These are phyloP conservation scores for Tulasnella sp. DNA, from an alignment of 768 basidiomycete genomes.

Conservation along the genomic window DNA sequence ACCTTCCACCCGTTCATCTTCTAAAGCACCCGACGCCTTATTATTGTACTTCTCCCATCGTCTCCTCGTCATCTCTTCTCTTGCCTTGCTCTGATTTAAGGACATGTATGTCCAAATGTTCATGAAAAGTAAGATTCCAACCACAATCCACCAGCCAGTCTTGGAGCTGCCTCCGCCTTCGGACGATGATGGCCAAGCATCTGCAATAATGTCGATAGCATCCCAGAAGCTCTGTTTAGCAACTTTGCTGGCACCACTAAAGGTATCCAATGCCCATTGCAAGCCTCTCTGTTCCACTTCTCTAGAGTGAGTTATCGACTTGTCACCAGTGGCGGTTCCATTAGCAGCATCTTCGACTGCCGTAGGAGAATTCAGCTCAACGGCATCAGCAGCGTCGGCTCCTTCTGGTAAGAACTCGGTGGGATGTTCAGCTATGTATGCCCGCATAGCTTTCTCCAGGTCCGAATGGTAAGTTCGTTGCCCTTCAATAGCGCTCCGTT, in stretches of 20 bases:
- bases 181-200: constrained; percentile 24
- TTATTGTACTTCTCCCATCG: constrained; percentile 4
- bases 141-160: constrained; percentile 38
- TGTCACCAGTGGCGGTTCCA: constrained; percentile 1
- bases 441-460: constrained; percentile 71
- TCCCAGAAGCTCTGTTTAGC: constrained; percentile 55
- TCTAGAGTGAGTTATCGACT: constrained; percentile 9
- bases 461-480: constrained; percentile 78
- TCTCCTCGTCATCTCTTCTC: constrained; percentile 15
- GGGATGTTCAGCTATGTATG: constrained; percentile 79
- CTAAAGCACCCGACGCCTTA: too few species aligned
- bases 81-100: constrained; percentile 10
- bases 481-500: constrained; percentile 79
- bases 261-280: constrained; percentile 83
- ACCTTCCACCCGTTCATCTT: not conserved
- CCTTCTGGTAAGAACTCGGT: constrained; percentile 83
- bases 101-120: constrained; percentile 57
- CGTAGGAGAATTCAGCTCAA: constrained; percentile 33
- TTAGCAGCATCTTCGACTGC: constrained; percentile 22
- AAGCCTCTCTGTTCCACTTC: constrained; percentile 58
- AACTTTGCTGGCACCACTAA: constrained; percentile 62
- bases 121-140: constrained; percentile 61
- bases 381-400: constrained; percentile 35
- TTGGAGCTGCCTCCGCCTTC: constrained; percentile 15
- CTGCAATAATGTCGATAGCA: constrained; percentile 62